Percentiles rank a stretch among this genome's conserved stretches.
Conservation (phyloP, 306 rosid genomes). For the Citrullus colocynthis region DNA sequence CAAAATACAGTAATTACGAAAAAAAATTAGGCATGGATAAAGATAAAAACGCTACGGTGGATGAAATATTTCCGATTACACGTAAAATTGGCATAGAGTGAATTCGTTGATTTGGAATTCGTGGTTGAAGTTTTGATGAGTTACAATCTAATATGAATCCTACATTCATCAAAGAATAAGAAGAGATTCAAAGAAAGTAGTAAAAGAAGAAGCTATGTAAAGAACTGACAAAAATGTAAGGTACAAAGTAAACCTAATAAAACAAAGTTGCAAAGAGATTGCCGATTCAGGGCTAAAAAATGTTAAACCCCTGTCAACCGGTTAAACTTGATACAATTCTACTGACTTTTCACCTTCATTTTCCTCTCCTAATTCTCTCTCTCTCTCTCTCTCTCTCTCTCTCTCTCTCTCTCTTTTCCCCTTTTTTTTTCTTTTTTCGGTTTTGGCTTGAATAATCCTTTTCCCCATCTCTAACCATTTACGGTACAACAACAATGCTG, state of each 20-base stretch:
- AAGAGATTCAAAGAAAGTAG: background rate
- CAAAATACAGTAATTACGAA: too few relatives aligned
- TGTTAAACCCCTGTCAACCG: constrained; percentile 29
- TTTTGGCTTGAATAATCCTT: constrained; percentile 25
- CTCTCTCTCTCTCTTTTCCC: background rate
- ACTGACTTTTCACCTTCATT: constrained; percentile 17
- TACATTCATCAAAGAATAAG: background rate
- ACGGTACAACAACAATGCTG: constrained; percentile 79
- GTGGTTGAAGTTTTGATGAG: background rate
- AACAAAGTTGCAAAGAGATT: constrained; percentile 23
- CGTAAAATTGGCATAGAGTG: background rate
- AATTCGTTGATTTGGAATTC: background rate
- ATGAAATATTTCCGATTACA: background rate
- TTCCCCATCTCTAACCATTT: constrained; percentile 41
- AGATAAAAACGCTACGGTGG: too few relatives aligned
- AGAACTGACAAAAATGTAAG: constrained; percentile 24
- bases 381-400: background rate
- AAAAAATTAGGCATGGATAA: too few relatives aligned
- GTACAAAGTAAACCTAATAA: constrained; percentile 51
- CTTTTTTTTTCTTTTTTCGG: background rate
- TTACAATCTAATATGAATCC: background rate
- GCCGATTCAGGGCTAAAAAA: constrained; percentile 19
- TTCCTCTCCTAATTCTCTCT: background rate
- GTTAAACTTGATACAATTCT: constrained; percentile 49
- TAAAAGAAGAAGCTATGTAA: background rate